Evolutionary conservation across 2,329 filamentous ascomycete genomes (phyloP).

Genomic region (Colletotrichum eremochloae): DNA sequence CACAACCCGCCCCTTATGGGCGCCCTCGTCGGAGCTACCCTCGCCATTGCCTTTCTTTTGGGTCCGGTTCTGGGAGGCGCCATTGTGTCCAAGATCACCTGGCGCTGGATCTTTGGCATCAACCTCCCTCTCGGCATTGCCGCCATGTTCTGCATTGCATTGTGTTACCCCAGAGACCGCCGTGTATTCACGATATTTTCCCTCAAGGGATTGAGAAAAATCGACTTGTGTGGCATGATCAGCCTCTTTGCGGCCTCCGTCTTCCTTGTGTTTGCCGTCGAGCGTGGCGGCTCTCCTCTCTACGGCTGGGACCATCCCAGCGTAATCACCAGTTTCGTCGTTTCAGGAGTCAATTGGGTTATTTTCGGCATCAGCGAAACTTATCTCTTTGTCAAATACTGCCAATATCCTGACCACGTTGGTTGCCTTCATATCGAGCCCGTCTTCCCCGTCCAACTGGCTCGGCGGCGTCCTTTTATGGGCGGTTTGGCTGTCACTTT

Average conservation of each 20-base stretch:
- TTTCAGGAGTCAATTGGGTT: conserved; percentile 63
- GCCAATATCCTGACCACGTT: conserved; percentile 21
- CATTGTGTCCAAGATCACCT: conserved; percentile 65
- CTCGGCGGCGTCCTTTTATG: conserved; percentile 63
- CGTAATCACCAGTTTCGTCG: conserved; percentile 63
- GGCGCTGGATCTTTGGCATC: conserved; percentile 73
- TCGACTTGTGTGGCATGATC: conserved; percentile 66
- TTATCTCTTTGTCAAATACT: conserved; percentile 47
- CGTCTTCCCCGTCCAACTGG: conserved; percentile 66
- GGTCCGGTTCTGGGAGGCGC: conserved; percentile 70
- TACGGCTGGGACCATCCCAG: conserved; percentile 65
- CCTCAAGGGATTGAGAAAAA: conserved; percentile 58
- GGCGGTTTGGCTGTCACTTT: conserved; percentile 66
- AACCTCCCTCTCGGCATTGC: conserved; percentile 68
- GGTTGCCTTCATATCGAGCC: conserved; percentile 58
- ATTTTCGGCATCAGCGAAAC: conserved; percentile 66
- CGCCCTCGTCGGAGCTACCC: conserved; percentile 67
- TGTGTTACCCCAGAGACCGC: conserved; percentile 58
- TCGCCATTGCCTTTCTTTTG: conserved; percentile 69
- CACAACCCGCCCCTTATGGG: conserved; percentile 67
- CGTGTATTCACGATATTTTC: conserved; percentile 53
- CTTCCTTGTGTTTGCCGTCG: conserved; percentile 67
- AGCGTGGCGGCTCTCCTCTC: conserved; percentile 67
- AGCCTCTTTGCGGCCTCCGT: conserved; percentile 66
- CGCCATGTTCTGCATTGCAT: conserved; percentile 61